Base-by-base conservation (phyloP, 305 asterid species). In the Fraxinus xanthoxyloides region DNA sequence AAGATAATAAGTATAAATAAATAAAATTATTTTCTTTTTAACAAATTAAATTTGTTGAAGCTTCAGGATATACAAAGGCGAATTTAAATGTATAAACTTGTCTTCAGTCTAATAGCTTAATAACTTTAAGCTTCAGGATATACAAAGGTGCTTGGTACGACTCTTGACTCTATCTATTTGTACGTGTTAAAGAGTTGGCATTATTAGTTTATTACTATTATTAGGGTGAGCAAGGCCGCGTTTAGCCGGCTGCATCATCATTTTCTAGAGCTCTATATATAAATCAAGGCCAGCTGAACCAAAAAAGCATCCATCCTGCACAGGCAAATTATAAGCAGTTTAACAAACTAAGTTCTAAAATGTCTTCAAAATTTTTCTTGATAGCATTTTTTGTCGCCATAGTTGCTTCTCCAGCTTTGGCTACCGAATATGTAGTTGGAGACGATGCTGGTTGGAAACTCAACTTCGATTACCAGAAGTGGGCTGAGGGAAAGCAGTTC, bases 401-500 rank as follows among this genome's bases (percentile, higher is more conserved):
- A 4, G 56, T 24, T 30, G 21, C 2, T 4, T 73, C 56, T 48
- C 79, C 74, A 72, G 36, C 61, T 30, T 28, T 72, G n/a, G 74
- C 73, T 10, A 34, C 23, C 0, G 83, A 72, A 10, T 70, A 36
- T 15, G 36, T 79, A 31, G 82, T 69, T 69, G 82, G 82, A 70
- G 77, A 79, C n/a, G 54, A 73, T 0, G 15, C 17, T 21, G 90
- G 90, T 15, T 87, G 88, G 90, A 85, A 15, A 7, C 4, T 77
- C 15, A 9, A 77, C 35, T 34, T 81, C 23, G 79, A 85, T 74
- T 87, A 87, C 69, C 24, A 31, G 17, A 19, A 1, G 0, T 87
- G 90, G 90, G 88, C 85, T 0, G 59, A 36, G 1, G 82, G 88
- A 17, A 85, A 83, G 61, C 75, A 78, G 19, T 83, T 87, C 63